These are phyloP conservation scores for Lasiodiplodia sp. DNA, from an alignment of 2,329 filamentous ascomycete genomes.

Conservation along the genomic window DNA sequence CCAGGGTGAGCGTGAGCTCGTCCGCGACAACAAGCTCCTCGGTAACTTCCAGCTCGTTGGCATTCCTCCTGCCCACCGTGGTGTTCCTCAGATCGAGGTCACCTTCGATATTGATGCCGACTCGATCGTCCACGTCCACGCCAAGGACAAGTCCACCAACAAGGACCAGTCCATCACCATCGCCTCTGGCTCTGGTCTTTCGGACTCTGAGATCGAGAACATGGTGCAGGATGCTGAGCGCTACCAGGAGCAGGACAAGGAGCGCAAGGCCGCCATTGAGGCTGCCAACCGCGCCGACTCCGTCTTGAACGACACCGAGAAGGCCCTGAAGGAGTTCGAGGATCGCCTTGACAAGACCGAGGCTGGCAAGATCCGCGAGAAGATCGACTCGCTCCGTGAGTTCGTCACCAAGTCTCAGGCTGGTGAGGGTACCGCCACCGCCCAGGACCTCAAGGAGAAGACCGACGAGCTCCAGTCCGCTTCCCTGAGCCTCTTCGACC, in stretches of 20 bases:
- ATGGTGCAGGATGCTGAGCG: conserved; percentile 99
- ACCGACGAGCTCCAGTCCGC: conserved; percentile 97
- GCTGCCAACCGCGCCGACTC: conserved; percentile 96
- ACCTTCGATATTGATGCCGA: conserved; percentile 99
- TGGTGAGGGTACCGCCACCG: conserved; percentile 84
- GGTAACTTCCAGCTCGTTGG: conserved; percentile 99
- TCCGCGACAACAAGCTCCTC: conserved; percentile 97
- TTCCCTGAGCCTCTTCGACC: conserved; percentile 96
- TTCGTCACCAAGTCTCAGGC: conserved; percentile 94
- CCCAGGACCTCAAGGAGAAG: conserved; percentile 97
- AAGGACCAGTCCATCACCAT: conserved; percentile 99
- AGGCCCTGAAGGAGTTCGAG: conserved; percentile 95
- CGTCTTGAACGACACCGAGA: conserved; percentile 96
- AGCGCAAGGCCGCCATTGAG: conserved; percentile 95
- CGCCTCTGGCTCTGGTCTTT: conserved; percentile 95
- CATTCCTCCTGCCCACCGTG: conserved; percentile 93
- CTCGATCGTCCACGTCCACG: conserved; percentile 96
- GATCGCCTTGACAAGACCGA: conserved; percentile 97
- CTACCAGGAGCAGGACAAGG: conserved; percentile 93
- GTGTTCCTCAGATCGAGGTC: conserved; percentile 95
- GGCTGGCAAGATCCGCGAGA: conserved; percentile 91
- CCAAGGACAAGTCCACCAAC: conserved; percentile 99
- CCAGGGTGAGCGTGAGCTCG: conserved; percentile 99
- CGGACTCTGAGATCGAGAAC: conserved; percentile 90
- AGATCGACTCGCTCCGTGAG: conserved; percentile 85